Base-by-base conservation (phyloP, 2,329 filamentous ascomycete species). In the Metarhizium album region DNA sequence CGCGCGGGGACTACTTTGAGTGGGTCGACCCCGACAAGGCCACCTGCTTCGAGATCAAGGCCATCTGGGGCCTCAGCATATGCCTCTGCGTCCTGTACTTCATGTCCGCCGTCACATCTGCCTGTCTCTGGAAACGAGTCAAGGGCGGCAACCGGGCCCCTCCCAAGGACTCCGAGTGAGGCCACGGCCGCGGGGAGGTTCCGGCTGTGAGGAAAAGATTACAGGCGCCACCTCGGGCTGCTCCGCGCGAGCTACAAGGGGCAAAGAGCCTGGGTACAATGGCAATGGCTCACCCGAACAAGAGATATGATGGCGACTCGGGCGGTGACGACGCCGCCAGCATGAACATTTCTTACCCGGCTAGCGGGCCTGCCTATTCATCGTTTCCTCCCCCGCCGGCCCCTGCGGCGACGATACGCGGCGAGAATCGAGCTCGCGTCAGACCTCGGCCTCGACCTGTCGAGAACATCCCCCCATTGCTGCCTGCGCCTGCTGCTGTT, bases 51-150 rank as follows among this genome's bases (percentile, higher is more conserved):
- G 83, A 93, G 72, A 82, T 90, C 66, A 94, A 95, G 75, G 80
- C 86, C 16, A 80, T 93, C 57, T 95, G 90, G 90, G 90, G 89
- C 1, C 69, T 95, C 53, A 80, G 82, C 65, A 90, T 95, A 66
- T 83, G 83, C 4, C 76, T 94, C 47, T 89, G 83, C 65, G 78
- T 86, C 42, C 70, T 88, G 35, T 87, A 87, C 60, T 75, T 79
- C 54, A 75, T 87, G 53, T 84, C 81, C 2, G 70, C 74, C 45
- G 67, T 84, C 47, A 74, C 78, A 45, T 76, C 74, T 29, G 67
- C 73, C 50, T 80, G 80, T 57, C 70, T 88, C 38, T 86, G 82
- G 79, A 75, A 78, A 55, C 75, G 78, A 58, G 70, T 75, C 61
- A 79, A 78, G 67, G 62, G 67, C 43, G 53, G 55, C 13, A 54